Evolutionary conservation across 345 rosid genomes (phyloP), one percentile per base, ranked within the genome.

Genomic region (Abelmoschus esculentus): DNA sequence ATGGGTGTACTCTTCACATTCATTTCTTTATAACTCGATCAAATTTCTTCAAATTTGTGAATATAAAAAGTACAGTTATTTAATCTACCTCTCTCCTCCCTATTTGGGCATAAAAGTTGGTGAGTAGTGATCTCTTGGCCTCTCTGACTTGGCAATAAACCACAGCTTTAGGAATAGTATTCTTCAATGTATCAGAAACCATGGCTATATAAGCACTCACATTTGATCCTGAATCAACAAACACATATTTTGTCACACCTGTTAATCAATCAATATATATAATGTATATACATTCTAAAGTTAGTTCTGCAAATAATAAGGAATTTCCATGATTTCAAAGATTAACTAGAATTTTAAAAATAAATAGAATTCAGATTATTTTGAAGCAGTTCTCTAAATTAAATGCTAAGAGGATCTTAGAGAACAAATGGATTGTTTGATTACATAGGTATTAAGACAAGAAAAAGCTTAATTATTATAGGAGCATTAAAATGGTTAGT

Each of bases 71-170:
- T 19, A 26, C 15, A 4, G 34, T 11, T 49, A 7, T 3, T 15
- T 86, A 90, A 28, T 53, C 83, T 88, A 95, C 99, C 99, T 95
- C 97, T 68, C 90, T 86, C 81, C 90, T 87, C 50, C 99, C 98
- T 4, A 95, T 77, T 80, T 92, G 98, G 63, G 86, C 83, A 57
- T 92, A 95, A 82, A 95, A 95, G 76, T 80, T 73, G 84, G 86
- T 90, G 61, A 95, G 89, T 74, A 95, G 85, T 70, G 90, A 85
- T 83, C 93, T 87, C 88, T 90, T 95, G 57, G 99, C 98, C 75
- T 89, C 85, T 71, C 95, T 83, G 31, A 95, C 98, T 85, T 95
- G 99, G 74, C 98, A 95, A 80, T 89, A 84, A 38, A 95, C 99
- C 63, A 90, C 96, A 18, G 98, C 99, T 79, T 95, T 95, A 18